Percentiles rank a stretch among this genome's conserved stretches.
Conservation (phyloP, 225 moss, liverwort and hornwort species). For the Sphagnum tenellum region DNA sequence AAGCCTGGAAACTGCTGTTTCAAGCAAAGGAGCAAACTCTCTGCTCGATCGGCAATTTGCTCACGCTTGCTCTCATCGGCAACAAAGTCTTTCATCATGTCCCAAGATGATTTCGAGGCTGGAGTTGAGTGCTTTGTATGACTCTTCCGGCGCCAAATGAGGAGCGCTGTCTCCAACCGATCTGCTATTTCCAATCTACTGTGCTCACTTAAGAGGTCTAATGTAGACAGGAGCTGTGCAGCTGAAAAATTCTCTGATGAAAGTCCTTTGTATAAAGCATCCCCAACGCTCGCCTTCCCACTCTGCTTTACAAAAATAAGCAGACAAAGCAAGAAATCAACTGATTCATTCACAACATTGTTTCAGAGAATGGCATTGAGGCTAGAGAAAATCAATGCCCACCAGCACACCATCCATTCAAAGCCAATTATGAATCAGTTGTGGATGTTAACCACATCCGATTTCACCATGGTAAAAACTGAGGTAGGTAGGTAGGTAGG, state of each 20-base stretch:
- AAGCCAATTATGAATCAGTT: neutral
- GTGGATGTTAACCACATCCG: neutral
- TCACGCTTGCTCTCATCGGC: conserved; percentile 65
- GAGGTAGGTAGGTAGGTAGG: no score
- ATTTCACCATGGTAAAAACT: no score
- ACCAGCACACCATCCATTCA: neutral
- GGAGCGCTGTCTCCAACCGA: conserved; percentile 69
- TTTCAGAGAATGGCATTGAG: neutral
- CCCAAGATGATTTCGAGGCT: conserved; percentile 60
- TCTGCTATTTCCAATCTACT: conserved; percentile 72
- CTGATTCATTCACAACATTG: neutral
- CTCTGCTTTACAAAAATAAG: conserved; percentile 34
- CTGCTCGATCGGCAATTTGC: conserved; percentile 67
- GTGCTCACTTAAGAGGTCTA: conserved; percentile 77
- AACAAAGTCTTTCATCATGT: conserved; percentile 67
- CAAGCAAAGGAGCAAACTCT: conserved; percentile 58
- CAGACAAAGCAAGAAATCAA: no score
- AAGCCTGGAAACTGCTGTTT: conserved; percentile 83
- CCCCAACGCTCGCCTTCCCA: conserved; percentile 72
- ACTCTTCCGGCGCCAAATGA: conserved; percentile 77
- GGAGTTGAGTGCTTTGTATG: conserved; percentile 42
- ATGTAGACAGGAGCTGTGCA: conserved; percentile 51
- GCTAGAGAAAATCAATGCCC: neutral
- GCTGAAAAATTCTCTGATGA: conserved; percentile 72
- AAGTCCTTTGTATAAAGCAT: conserved; percentile 57